Evolutionary conservation across 2,329 filamentous ascomycete genomes (phyloP).

Genomic region (Dactylellina drechsleri): DNA sequence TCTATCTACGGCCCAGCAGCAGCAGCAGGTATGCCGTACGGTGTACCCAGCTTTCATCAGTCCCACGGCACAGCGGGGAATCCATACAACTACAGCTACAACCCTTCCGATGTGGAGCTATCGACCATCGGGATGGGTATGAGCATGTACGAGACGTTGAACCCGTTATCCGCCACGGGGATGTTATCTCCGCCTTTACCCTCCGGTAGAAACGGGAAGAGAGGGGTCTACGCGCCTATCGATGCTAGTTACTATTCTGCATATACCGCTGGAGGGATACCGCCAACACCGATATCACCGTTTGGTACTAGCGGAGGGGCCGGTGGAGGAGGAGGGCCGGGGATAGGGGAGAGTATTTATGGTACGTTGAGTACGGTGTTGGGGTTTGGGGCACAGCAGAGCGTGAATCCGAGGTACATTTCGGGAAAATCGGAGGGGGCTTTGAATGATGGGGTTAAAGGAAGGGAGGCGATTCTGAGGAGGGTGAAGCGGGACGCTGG

Average conservation of each 20-base stretch:
- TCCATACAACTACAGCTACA: constrained; percentile 39
- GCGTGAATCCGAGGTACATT: constrained; percentile 49
- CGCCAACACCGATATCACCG: constrained; percentile 22
- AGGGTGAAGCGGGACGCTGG: constrained; percentile 46
- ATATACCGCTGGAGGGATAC: constrained; percentile 23
- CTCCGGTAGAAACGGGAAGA: constrained; percentile 34
- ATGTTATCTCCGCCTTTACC: constrained; percentile 16
- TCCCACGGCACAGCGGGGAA: constrained; percentile 32
- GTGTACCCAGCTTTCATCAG: constrained; percentile 48
- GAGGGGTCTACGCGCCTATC: constrained; percentile 46
- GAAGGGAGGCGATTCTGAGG: constrained; percentile 36
- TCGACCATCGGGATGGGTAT: constrained; percentile 51
- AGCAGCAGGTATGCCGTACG: constrained; percentile 36
- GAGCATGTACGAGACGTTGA: constrained; percentile 53
- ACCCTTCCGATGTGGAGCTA: constrained; percentile 45
- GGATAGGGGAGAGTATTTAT: constrained; percentile 26
- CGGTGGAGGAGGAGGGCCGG: neutral
- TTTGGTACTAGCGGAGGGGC: neutral
- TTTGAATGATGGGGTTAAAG: constrained; percentile 25
- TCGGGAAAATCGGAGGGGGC: constrained; percentile 51
- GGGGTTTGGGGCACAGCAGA: constrained; percentile 34
- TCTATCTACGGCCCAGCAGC: neutral
- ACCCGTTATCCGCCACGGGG: constrained; percentile 34
- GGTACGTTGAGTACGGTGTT: constrained; percentile 22
- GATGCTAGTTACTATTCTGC: constrained; percentile 52